A percentile compares a stretch with the other conserved stretches of the same genome.
phyloP scores from a whole-genome alignment of 2,329 filamentous ascomycete genomes.

The Dactylella cylindrospora region DNA sequence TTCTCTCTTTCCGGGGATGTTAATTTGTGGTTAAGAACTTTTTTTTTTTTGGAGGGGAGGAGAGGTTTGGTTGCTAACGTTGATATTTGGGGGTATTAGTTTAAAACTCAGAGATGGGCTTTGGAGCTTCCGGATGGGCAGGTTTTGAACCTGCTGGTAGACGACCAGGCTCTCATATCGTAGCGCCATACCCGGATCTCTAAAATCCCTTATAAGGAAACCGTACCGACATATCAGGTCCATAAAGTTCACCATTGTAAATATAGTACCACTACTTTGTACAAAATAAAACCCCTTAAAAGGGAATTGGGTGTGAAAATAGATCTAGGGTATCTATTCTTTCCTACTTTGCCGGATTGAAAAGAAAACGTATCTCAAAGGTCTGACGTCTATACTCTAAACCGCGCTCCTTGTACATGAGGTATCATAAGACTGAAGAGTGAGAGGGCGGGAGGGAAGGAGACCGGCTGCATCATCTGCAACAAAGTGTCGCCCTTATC shows the following conservation, averaged over 20 bases:
- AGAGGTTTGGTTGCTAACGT: neutral
- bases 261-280: no score
- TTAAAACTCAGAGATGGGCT: conserved; percentile 89
- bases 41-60: neutral
- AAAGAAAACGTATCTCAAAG: no score
- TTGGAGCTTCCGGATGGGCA: conserved; percentile 67
- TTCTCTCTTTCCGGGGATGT: conserved; percentile 4
- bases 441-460: neutral
- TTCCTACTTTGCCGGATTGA: no score
- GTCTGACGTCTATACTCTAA: neutral
- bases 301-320: no score
- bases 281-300: no score
- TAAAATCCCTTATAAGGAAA: no score
- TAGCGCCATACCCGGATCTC: no score
- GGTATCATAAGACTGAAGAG: conserved; percentile 1
- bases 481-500: neutral
- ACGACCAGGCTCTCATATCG: no score
- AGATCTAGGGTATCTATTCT: no score
- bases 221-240: no score
- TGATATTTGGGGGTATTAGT: conserved; percentile 56
- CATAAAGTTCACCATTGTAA: no score
- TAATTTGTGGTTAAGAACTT: neutral
- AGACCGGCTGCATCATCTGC: neutral
- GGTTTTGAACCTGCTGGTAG: conserved; percentile 73
- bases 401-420: conserved; percentile 10